Percentiles rank a stretch among this genome's conserved stretches.
Conservation (phyloP, 805 yeast genomes). For the Wickerhamomyces bisporus region DNA sequence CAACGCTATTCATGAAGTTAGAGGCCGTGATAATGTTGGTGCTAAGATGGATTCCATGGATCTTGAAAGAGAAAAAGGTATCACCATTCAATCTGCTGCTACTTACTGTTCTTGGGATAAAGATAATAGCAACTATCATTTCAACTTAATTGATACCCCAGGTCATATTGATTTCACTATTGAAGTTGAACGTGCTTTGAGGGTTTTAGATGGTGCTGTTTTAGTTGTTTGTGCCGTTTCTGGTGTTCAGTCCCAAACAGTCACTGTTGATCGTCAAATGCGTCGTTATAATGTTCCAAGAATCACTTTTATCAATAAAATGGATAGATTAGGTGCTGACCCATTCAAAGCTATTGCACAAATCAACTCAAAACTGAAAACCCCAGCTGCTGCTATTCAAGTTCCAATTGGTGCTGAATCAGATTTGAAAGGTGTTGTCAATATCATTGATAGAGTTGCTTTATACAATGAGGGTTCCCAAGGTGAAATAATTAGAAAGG, state of each 20-base stretch:
- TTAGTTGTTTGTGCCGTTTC: slow-evolving; percentile 97
- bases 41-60: slow-evolving; percentile 99
- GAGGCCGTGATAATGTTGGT: slow-evolving; percentile 97
- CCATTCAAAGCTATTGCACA: slow-evolving; percentile 95
- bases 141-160: slow-evolving; percentile 96
- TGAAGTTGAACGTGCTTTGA: slow-evolving; percentile 97
- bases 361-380: slow-evolving; percentile 77
- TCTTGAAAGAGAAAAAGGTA: slow-evolving; percentile 96
- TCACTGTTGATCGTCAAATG: slow-evolving; percentile 98
- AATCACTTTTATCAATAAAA: slow-evolving; percentile 91
- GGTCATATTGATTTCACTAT: slow-evolving; percentile 99
- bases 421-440: slow-evolving; percentile 82
- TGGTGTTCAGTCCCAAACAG: slow-evolving; percentile 98
- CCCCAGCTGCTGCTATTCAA: slow-evolving; percentile 96
- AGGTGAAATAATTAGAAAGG: slow-evolving; percentile 73
- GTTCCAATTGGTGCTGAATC: slow-evolving; percentile 96
- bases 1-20: slow-evolving; percentile 92
- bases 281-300: slow-evolving; percentile 96
- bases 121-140: slow-evolving; percentile 63
- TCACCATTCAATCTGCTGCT: slow-evolving; percentile 98
- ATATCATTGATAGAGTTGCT: slow-evolving; percentile 83
- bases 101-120: slow-evolving; percentile 97
- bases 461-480: slow-evolving; percentile 84
- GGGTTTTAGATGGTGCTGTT: slow-evolving; percentile 98
- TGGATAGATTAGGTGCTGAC: slow-evolving; percentile 99